Evolutionary conservation across 1,284 basidiomycete species (phyloP).

Genomic region (Cutaneotrichosporon dermatis): DNA sequence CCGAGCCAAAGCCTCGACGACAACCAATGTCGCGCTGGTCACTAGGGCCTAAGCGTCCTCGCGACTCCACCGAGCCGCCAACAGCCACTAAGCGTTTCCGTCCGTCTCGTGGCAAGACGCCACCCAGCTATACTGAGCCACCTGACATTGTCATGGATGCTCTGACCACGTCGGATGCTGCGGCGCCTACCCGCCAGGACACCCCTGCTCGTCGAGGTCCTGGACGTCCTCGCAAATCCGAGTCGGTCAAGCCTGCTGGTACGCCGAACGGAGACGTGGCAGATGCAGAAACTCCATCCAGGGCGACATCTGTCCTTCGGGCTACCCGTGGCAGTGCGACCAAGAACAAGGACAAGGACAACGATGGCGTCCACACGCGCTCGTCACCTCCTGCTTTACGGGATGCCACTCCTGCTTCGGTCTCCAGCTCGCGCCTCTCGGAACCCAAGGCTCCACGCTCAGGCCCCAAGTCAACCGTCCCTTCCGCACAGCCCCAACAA

Average conservation of each 20-base stretch:
- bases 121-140: not conserved
- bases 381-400: not conserved
- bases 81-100: not conserved
- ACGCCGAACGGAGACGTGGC: not conserved
- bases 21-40: not conserved
- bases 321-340: too few species aligned
- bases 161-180: too few species aligned
- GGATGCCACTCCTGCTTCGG: not conserved
- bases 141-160: not conserved
- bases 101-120: not conserved
- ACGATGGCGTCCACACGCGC: not conserved
- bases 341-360: too few species aligned
- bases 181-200: too few species aligned
- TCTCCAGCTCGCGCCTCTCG: not conserved
- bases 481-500: not conserved
- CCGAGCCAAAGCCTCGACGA: not conserved
- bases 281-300: not conserved
- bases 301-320: too few species aligned
- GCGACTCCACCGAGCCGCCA: not conserved
- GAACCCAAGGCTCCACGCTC: not conserved
- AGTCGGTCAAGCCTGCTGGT: not conserved
- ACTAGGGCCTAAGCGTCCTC: not conserved
- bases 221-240: constrained; percentile 1
- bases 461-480: not conserved
- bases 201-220: not conserved